Base-by-base conservation (phyloP, 2,329 filamentous ascomycete species). In the Epichloe scottii region DNA sequence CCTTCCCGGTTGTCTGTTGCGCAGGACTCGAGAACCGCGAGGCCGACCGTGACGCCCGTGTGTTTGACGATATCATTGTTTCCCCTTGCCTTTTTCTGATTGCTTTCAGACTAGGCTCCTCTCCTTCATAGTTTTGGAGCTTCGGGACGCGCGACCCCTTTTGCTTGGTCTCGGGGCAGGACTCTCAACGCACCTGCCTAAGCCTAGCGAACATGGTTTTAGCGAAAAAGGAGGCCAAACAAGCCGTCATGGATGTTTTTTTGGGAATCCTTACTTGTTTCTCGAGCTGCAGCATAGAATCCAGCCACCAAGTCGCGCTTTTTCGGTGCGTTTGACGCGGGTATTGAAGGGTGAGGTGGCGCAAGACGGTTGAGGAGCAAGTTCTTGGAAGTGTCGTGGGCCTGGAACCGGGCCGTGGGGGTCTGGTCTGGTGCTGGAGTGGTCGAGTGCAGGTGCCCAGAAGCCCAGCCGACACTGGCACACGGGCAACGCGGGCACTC, bases 21-120 rank as follows among this genome's bases (percentile, higher is more conserved):
- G 71, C 68, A 30, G 77, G 77, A 58, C 77, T 81, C 54, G 77
- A 78, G 58, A 71, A 77, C 50, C 77, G 75, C 66, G 77, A 56
- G 26, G 55, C 55, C 46, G 56, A 79, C 66, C 77, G 72, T 58
- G 74, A 69, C 51, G 73, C 66, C 66, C 75, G 68, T 56, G 71
- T 73, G 60, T 66, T 72, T 54, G 69, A 66, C 41, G 72, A 67
- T 54, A 70, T 67, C 61, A 68, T 69, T 54, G 52, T 59, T 58
- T 23, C 15, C n/a, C 26, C 15, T 33, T 19, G 30, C 15, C 46
- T 19, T 43, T 42, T 15, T 23, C n/a, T 19, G 38, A 38, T n/a
- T 12, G 14, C n/a, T 43, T 42, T 39, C 26, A 49, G 14, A 23
- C 5, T 3, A 42, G 21, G 44, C 38, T 12, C 48, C 33, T 44